Evolutionary conservation across 768 basidiomycete genomes (phyloP).

Genomic region (Amanita brunnescens): DNA sequence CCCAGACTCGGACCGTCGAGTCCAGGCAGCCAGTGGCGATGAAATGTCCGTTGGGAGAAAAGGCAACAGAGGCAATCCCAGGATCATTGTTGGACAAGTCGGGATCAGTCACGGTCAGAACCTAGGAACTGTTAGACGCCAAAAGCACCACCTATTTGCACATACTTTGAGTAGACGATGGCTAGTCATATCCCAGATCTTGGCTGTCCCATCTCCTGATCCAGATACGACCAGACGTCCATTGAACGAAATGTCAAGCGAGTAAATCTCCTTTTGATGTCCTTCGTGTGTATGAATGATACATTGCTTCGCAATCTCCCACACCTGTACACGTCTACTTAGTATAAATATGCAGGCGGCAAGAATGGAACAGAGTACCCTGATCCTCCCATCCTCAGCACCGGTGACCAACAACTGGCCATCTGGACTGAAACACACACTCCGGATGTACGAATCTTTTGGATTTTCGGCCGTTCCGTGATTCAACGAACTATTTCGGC

Average conservation of each 20-base stretch:
- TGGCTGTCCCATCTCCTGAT: conserved; percentile 22
- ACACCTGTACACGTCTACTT: conserved; percentile 67
- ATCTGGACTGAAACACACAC: conserved; percentile 86
- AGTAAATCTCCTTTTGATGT: conserved; percentile 89
- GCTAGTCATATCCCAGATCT: conserved; percentile 37
- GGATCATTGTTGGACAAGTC: conserved; percentile 39
- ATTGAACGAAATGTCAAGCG: conserved; percentile 81
- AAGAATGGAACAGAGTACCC: conserved; percentile 41
- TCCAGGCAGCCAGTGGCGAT: conserved; percentile 68
- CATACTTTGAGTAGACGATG: not conserved
- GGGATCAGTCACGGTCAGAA: conserved; percentile 41
- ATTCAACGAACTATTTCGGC: conserved; percentile 16
- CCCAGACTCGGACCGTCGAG: conserved; percentile 75
- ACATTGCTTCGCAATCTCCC: conserved; percentile 78
- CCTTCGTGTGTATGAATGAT: conserved; percentile 79
- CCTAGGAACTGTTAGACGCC: conserved; percentile 1
- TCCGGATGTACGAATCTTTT: conserved; percentile 37
- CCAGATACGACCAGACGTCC: conserved; percentile 64
- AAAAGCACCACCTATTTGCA: too few relatives aligned
- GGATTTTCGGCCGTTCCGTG: conserved; percentile 19
- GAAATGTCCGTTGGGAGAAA: conserved; percentile 61
- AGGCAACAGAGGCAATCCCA: conserved; percentile 73
- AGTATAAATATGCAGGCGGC: too few relatives aligned
- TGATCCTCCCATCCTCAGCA: conserved; percentile 82
- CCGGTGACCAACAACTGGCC: conserved; percentile 88